phyloP scores from a whole-genome alignment of 78 protist species.

The Creolimax fragrantissima region DNA sequence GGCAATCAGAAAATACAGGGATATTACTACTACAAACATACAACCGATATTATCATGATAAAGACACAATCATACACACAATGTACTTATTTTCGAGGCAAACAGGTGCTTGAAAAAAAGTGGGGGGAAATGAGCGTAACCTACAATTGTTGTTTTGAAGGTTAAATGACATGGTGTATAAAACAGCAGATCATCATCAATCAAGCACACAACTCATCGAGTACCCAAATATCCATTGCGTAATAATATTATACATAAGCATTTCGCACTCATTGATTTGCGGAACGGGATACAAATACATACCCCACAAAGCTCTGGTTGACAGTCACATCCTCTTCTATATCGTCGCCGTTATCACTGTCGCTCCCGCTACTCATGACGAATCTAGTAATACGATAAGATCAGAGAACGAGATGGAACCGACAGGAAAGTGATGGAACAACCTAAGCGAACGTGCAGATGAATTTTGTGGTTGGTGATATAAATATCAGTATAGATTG shows the following conservation, averaged over 20 bases:
- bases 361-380: background rate
- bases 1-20: background rate
- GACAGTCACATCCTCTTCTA: background rate
- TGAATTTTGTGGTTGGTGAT: background rate
- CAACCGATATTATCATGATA: background rate
- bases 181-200: background rate
- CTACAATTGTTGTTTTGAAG: background rate
- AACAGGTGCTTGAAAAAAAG: too few relatives aligned
- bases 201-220: background rate
- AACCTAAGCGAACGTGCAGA: too few relatives aligned
- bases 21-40: background rate
- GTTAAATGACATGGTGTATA: background rate
- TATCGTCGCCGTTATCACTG: background rate
- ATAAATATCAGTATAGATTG: background rate
- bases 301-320: background rate
- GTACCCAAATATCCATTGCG: background rate
- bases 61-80: background rate
- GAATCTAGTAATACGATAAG: too few relatives aligned
- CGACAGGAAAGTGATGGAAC: too few relatives aligned
- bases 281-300: background rate
- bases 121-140: too few relatives aligned
- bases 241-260: background rate
- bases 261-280: background rate
- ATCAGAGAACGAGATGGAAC: too few relatives aligned
- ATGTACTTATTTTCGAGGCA: background rate